phyloP scores from a whole-genome alignment of 371 early-diverging fungal species.

The Conidiobolus incongruus region DNA sequence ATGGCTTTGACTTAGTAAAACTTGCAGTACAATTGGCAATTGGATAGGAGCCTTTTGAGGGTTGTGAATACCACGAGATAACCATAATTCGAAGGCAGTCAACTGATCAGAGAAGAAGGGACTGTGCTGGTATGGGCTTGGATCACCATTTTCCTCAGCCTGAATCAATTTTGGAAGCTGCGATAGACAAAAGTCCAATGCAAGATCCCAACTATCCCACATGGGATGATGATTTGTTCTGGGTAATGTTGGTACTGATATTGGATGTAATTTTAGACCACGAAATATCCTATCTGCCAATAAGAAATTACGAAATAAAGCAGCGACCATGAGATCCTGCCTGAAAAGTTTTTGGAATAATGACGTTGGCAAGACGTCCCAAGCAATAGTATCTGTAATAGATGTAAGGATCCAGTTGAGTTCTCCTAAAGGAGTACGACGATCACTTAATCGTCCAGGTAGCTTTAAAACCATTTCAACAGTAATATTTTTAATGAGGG shows the following conservation, averaged over 20 bases:
- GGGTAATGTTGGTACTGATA: constrained; percentile 67
- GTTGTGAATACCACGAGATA: constrained; percentile 46
- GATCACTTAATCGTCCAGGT: constrained; percentile 73
- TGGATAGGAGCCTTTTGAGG: constrained; percentile 50
- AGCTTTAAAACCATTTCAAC: constrained; percentile 70
- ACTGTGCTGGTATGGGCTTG: constrained; percentile 45
- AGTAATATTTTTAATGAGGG: constrained; percentile 43
- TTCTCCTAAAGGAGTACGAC: constrained; percentile 87
- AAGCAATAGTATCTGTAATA: constrained; percentile 97
- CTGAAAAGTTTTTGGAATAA: constrained; percentile 79
- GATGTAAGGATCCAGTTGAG: constrained; percentile 97
- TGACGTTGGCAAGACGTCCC: constrained; percentile 82
- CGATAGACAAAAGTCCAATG: constrained; percentile 79
- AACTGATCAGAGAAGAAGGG: constrained; percentile 88
- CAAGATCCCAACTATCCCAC: constrained; percentile 91
- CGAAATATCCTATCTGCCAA: constrained; percentile 90
- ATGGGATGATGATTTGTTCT: constrained; percentile 83
- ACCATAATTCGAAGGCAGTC: constrained; percentile 92
- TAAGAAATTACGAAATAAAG: constrained; percentile 85
- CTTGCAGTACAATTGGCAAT: constrained; percentile 88
- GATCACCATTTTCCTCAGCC: constrained; percentile 24
- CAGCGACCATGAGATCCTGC: constrained; percentile 89
- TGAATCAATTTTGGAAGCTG: constrained; percentile 59
- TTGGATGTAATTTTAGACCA: constrained; percentile 71
- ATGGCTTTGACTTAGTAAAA: constrained; percentile 83